Evolutionary conservation across 2,329 filamentous ascomycete species (phyloP).

Genomic region (Fusarium kyushuense): DNA sequence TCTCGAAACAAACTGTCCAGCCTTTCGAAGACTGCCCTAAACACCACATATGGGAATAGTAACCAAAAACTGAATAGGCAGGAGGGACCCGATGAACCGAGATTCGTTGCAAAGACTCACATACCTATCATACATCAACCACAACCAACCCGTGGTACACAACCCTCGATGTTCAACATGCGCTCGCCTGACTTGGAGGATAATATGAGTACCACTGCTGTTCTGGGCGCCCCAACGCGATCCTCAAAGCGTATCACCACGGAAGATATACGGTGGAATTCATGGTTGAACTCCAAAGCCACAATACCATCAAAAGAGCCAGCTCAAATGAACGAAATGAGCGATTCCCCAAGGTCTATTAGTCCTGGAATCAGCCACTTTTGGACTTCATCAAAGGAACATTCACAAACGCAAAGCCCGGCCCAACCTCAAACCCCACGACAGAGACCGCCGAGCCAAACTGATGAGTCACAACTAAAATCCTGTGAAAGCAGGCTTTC

Average conservation of each 20-base stretch:
- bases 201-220: slow-evolving; percentile 27
- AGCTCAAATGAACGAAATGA: neutral
- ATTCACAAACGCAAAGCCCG: neutral
- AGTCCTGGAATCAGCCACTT: slow-evolving; percentile 36
- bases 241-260: slow-evolving; percentile 3
- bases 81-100: slow-evolving; percentile 18
- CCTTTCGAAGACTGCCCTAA: neutral
- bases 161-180: slow-evolving; percentile 20
- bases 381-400: slow-evolving; percentile 24
- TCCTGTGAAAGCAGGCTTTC: neutral
- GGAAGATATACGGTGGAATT: slow-evolving; percentile 42
- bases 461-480: neutral
- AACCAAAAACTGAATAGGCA: neutral
- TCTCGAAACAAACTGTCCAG: neutral
- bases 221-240: slow-evolving; percentile 18
- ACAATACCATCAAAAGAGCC: neutral
- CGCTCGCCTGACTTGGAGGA: slow-evolving; percentile 29
- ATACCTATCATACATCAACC: slow-evolving; percentile 46
- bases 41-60: neutral
- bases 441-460: neutral
- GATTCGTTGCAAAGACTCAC: slow-evolving; percentile 30
- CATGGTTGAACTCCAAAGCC: slow-evolving; percentile 35
- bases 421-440: neutral
- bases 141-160: slow-evolving; percentile 37
- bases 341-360: slow-evolving; percentile 8